These are phyloP conservation scores for Fusarium chaquense DNA, from an alignment of 2,329 filamentous ascomycete species.

Conservation along the genomic window DNA sequence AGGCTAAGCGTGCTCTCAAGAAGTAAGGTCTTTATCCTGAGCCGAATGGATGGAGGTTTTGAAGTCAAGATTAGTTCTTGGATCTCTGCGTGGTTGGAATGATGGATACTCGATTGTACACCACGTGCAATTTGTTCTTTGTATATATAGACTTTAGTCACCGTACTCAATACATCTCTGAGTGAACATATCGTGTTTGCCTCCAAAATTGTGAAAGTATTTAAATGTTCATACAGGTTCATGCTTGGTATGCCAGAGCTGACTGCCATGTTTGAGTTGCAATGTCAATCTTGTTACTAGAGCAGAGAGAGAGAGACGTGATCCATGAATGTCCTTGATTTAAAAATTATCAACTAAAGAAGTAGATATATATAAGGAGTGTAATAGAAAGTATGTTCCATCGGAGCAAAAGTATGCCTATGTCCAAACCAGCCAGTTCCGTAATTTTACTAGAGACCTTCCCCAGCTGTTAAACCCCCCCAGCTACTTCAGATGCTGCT, in stretches of 20 bases:
- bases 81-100: conserved; percentile 26
- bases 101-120: conserved; percentile 24
- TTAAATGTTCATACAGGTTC: accelerated
- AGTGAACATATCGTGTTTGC: background rate
- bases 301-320: background rate
- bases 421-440: conserved; percentile 15
- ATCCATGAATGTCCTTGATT: conserved; percentile 31
- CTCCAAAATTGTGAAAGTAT: background rate
- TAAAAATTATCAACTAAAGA: conserved; percentile 36
- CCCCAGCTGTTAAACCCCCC: background rate
- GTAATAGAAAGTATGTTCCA: conserved; percentile 26
- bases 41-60: background rate
- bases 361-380: conserved; percentile 39
- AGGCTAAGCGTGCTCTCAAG: conserved; percentile 24
- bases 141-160: conserved; percentile 43
- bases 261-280: no score
- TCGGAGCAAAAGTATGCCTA: conserved; percentile 15
- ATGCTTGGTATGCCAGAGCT: no score
- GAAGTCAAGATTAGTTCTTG: conserved; percentile 6
- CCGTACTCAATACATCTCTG: conserved; percentile 7
- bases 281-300: background rate
- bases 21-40: background rate
- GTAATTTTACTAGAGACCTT: conserved; percentile 10
- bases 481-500: background rate
- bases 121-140: conserved; percentile 41